Conservation (phyloP, 805 yeast genomes). For the Ogataea zsoltii region DNA sequence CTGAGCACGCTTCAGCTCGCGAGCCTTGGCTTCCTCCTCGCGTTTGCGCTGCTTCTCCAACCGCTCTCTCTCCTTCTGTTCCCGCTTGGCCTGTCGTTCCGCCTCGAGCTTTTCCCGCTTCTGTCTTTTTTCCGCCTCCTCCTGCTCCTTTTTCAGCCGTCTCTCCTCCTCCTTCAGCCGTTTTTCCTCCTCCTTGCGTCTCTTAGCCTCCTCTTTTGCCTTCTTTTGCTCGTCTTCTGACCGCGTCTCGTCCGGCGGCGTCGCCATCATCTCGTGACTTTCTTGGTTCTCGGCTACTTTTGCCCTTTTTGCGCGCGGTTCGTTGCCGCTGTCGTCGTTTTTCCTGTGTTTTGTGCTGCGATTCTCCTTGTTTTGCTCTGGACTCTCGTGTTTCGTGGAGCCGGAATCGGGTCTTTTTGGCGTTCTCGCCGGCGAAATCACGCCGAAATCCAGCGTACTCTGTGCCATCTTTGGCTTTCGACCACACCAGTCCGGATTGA, state of each 20-base stretch:
- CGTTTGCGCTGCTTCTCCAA: slow-evolving; percentile 28
- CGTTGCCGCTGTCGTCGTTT: background rate
- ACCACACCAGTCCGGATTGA: background rate
- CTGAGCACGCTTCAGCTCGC: slow-evolving; percentile 31
- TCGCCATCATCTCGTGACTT: background rate
- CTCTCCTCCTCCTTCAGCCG: slow-evolving; percentile 13
- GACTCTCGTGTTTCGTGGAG: background rate
- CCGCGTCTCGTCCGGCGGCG: slow-evolving; percentile 5
- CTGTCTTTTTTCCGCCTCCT: slow-evolving; percentile 18
- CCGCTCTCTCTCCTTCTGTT: slow-evolving; percentile 32
- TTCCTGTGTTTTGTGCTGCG: background rate
- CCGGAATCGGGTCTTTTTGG: slow-evolving; percentile 13
- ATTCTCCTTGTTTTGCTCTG: slow-evolving; percentile 1
- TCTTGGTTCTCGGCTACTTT: background rate
- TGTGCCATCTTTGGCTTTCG: slow-evolving; percentile 13
- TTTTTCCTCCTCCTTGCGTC: slow-evolving; percentile 10
- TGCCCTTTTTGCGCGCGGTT: background rate
- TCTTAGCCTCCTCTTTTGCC: slow-evolving; percentile 10
- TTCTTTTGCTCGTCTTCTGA: slow-evolving; percentile 6
- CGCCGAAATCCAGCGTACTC: slow-evolving; percentile 11
- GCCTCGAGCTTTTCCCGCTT: slow-evolving; percentile 31
- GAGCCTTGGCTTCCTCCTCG: slow-evolving; percentile 29
- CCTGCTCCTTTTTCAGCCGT: slow-evolving; percentile 11
- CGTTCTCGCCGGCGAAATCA: slow-evolving; percentile 20
- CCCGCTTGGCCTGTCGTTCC: slow-evolving; percentile 27